These are phyloP conservation scores for Epichloe baconii DNA, from an alignment of 2,329 filamentous ascomycete genomes.

Conservation along the genomic window DNA sequence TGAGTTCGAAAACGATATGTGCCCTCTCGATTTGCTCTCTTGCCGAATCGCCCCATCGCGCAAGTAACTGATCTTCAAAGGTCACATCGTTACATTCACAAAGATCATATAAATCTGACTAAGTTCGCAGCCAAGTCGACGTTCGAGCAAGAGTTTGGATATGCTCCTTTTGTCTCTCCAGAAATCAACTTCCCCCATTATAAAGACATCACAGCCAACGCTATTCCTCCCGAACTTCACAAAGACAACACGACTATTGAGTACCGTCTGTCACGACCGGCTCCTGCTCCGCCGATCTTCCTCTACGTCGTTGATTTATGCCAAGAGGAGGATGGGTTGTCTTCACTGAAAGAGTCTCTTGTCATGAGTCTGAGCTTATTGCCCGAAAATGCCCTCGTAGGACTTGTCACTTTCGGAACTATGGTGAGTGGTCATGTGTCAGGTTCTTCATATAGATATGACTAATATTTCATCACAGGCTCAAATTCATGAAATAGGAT, in stretches of 20 bases:
- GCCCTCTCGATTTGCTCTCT: background rate
- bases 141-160: conserved; percentile 77
- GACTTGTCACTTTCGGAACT: conserved; percentile 78
- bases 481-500: conserved; percentile 95
- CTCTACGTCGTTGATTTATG: conserved; percentile 80
- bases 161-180: conserved; percentile 75
- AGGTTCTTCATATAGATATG: background rate
- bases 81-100: background rate
- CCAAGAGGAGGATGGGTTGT: conserved; percentile 75
- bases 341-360: conserved; percentile 72
- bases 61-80: background rate
- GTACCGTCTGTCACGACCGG: conserved; percentile 67
- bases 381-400: conserved; percentile 69
- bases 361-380: conserved; percentile 76
- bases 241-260: conserved; percentile 80
- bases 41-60: background rate
- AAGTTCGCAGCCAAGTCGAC: conserved; percentile 55
- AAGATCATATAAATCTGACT: conserved; percentile 10
- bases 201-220: conserved; percentile 76
- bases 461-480: conserved; percentile 24
- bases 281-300: conserved; percentile 78
- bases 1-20: conserved; percentile 30
- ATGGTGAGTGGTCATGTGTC: conserved; percentile 47
- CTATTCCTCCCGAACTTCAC: conserved; percentile 73
- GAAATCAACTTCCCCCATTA: conserved; percentile 78